A percentile compares a stretch with the other conserved stretches of the same genome.
These are phyloP conservation scores for Antitrichia curtipendula DNA, from an alignment of 225 moss, liverwort and hornwort genomes.

Conservation along the genomic window DNA sequence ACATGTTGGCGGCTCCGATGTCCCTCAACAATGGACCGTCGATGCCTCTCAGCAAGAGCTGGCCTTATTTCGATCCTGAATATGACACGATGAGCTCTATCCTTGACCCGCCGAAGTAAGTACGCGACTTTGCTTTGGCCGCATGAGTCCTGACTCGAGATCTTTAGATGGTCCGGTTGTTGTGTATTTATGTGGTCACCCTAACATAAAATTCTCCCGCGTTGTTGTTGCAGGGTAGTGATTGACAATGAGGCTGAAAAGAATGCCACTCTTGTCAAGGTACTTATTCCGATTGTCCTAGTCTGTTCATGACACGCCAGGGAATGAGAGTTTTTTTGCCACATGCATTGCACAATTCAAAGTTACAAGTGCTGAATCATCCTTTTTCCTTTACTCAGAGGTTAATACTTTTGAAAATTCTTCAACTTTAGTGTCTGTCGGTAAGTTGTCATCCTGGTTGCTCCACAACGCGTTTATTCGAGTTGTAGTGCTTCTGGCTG, in stretches of 20 bases:
- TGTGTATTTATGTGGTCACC: not conserved
- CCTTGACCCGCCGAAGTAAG: conserved; percentile 43
- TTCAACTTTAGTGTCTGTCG: not conserved
- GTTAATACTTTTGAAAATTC: not conserved
- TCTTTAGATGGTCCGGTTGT: not conserved
- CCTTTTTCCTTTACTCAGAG: not conserved
- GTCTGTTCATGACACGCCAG: not conserved
- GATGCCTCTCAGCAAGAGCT: conserved; percentile 22
- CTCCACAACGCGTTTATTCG: not conserved
- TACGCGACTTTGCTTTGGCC: not conserved
- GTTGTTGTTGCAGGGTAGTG: conserved; percentile 18
- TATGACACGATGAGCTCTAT: conserved; percentile 44
- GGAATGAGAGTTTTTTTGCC: not conserved
- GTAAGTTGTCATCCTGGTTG: not conserved
- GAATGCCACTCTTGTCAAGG: conserved; percentile 44
- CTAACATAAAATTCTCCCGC: not conserved
- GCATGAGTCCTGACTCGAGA: not conserved
- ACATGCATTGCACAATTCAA: not conserved
- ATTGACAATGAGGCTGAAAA: conserved; percentile 32
- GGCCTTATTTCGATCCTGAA: conserved; percentile 50
- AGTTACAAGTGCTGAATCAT: not conserved
- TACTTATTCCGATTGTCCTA: not conserved
- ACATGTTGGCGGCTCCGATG: conserved; percentile 32
- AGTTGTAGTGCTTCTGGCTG: not conserved
- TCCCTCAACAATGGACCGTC: conserved; percentile 14